phyloP scores from a whole-genome alignment of 495 filamentous ascomycete species.

The Xylaria telfairii region DNA sequence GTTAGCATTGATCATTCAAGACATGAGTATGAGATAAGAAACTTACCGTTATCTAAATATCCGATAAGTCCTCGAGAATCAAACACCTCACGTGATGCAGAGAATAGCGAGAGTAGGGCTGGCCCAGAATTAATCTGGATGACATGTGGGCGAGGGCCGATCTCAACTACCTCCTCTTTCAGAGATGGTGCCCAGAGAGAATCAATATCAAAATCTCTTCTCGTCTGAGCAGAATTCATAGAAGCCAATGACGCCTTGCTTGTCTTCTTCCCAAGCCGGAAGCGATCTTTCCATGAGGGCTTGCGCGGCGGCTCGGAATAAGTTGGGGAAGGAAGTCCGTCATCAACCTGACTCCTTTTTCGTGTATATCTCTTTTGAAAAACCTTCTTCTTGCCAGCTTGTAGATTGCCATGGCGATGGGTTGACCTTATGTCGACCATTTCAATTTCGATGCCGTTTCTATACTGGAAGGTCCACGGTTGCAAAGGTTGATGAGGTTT shows the following conservation, averaged over 20 bases:
- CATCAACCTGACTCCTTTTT: constrained; percentile 6
- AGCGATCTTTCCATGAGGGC: constrained; percentile 20
- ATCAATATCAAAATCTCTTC: constrained; percentile 16
- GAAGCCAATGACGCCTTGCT: constrained; percentile 14
- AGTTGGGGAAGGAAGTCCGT: not conserved
- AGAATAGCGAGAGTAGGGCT: constrained; percentile 18
- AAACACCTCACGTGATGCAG: constrained; percentile 20
- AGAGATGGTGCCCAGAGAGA: constrained; percentile 18
- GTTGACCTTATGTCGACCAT: constrained; percentile 27
- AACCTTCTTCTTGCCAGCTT: constrained; percentile 19
- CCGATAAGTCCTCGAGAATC: constrained; percentile 19
- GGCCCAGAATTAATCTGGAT: constrained; percentile 24
- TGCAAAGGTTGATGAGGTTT: constrained; percentile 16
- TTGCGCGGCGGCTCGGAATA: not conserved
- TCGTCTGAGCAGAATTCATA: not conserved
- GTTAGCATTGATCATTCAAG: not conserved
- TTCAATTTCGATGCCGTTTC: constrained; percentile 25
- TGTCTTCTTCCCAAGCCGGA: constrained; percentile 18
- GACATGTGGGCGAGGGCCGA: constrained; percentile 21
- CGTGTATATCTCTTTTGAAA: constrained; percentile 11
- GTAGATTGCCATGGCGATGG: constrained; percentile 26
- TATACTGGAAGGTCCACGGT: constrained; percentile 25
- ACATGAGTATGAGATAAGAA: too few relatives aligned
- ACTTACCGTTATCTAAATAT: constrained; percentile 24
- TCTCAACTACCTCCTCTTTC: constrained; percentile 12